Percentiles rank a stretch among this genome's conserved stretches.
Evolutionary conservation across 148 eudicot species (phyloP).

Genomic region (Rhododendron simsii): DNA sequence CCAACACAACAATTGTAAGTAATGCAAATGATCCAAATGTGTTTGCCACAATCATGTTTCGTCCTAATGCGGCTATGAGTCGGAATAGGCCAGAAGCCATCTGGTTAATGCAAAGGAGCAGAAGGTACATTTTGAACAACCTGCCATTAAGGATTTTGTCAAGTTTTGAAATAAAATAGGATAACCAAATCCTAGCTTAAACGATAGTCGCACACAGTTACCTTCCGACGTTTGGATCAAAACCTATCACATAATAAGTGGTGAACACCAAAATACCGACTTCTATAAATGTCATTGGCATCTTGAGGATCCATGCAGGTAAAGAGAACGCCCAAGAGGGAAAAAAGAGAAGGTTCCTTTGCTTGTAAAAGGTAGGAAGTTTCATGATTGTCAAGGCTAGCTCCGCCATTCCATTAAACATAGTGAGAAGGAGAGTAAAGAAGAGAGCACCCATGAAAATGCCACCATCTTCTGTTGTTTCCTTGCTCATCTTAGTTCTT

Average conservation of each 20-base stretch:
- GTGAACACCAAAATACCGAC: constrained; percentile 50
- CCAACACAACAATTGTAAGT: constrained; percentile 21
- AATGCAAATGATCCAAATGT: constrained; percentile 31
- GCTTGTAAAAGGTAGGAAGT: constrained; percentile 83
- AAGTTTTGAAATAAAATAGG: background rate
- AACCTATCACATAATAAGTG: constrained; percentile 75
- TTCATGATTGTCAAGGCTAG: constrained; percentile 58
- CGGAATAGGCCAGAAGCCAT: constrained; percentile 24
- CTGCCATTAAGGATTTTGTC: constrained; percentile 11
- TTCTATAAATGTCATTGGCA: constrained; percentile 66
- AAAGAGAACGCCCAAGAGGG: constrained; percentile 85
- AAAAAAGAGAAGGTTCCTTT: constrained; percentile 69
- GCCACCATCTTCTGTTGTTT: constrained; percentile 41
- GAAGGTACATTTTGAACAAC: constrained; percentile 21
- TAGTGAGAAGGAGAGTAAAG: constrained; percentile 40
- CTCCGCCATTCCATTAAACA: constrained; percentile 80
- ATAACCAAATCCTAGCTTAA: background rate
- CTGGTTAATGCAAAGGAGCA: constrained; percentile 17
- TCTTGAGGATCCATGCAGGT: constrained; percentile 68
- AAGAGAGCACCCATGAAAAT: constrained; percentile 73
- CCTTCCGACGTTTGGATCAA: constrained; percentile 55
- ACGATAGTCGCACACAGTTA: background rate
- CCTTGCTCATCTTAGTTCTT: constrained; percentile 52
- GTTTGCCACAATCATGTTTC: constrained; percentile 31
- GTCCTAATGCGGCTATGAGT: constrained; percentile 18